Conservation (phyloP, 805 yeast species). For the Myxozyma udenii region DNA sequence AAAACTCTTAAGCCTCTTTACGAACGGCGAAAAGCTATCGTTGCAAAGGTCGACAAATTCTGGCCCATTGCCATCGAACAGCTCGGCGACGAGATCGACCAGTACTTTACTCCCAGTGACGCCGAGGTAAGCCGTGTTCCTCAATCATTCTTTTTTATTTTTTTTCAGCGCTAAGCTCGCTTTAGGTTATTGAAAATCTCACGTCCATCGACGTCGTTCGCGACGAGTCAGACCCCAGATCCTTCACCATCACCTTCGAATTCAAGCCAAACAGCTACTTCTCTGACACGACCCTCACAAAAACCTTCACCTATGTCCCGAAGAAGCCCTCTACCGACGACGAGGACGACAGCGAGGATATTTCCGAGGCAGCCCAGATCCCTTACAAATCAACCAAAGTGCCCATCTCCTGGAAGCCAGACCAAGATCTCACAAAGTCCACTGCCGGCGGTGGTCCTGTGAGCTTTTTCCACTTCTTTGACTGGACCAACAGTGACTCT, state of each 20-base stretch:
- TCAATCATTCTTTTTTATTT: not conserved
- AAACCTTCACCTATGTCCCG: conserved; percentile 47
- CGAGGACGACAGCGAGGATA: conserved; percentile 37
- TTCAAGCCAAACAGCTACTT: conserved; percentile 55
- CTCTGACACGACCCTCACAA: conserved; percentile 57
- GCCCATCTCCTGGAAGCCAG: conserved; percentile 66
- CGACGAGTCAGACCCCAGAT: conserved; percentile 47
- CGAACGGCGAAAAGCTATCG: conserved; percentile 52
- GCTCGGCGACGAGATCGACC: conserved; percentile 73
- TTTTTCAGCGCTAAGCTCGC: not conserved
- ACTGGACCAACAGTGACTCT: conserved; percentile 82
- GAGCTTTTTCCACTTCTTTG: conserved; percentile 68
- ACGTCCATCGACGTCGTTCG: conserved; percentile 58
- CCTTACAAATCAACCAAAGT: conserved; percentile 54
- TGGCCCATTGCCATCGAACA: conserved; percentile 87
- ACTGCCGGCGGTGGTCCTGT: conserved; percentile 42
- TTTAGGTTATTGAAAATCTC: conserved; percentile 35
- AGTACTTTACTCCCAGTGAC: conserved; percentile 72
- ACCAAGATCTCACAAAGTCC: conserved; percentile 51
- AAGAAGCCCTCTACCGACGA: conserved; percentile 34
- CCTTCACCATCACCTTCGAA: conserved; percentile 58
- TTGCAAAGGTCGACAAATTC: conserved; percentile 61
- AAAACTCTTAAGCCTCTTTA: conserved; percentile 55
- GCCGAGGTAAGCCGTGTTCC: conserved; percentile 43
- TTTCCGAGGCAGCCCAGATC: conserved; percentile 52